Evolutionary conservation across 768 basidiomycete species (phyloP).

Genomic region (Hirschioporus abietinus): DNA sequence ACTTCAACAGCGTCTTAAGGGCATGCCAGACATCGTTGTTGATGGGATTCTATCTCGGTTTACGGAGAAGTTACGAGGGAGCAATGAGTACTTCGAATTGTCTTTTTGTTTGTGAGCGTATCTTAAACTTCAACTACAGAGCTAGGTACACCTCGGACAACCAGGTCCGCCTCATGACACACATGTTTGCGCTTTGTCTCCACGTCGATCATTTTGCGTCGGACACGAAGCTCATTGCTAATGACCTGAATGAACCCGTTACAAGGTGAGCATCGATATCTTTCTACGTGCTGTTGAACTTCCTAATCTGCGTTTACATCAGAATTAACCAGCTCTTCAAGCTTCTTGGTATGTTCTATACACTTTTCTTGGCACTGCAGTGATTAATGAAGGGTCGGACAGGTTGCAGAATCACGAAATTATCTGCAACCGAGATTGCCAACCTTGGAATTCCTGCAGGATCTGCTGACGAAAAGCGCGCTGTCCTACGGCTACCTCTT

Average conservation of each 20-base stretch:
- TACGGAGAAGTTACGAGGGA: slow-evolving; percentile 67
- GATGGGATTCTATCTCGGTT: slow-evolving; percentile 77
- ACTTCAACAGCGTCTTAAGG: slow-evolving; percentile 50
- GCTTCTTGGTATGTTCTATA: slow-evolving; percentile 45
- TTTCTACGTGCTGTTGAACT: background rate
- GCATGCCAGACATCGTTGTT: slow-evolving; percentile 57
- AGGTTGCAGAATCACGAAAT: slow-evolving; percentile 69
- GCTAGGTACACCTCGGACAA: slow-evolving; percentile 58
- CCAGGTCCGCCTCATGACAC: slow-evolving; percentile 66
- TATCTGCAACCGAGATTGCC: slow-evolving; percentile 59
- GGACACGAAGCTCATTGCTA: slow-evolving; percentile 61
- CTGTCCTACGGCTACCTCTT: slow-evolving; percentile 70
- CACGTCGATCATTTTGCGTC: slow-evolving; percentile 73
- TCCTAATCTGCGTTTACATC: slow-evolving; percentile 11
- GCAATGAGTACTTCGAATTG: slow-evolving; percentile 42
- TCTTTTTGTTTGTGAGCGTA: background rate
- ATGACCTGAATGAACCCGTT: slow-evolving; percentile 64
- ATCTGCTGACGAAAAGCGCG: slow-evolving; percentile 61
- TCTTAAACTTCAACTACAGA: slow-evolving; percentile 22
- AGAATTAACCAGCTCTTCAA: slow-evolving; percentile 70
- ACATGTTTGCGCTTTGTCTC: slow-evolving; percentile 79
- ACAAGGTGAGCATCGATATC: slow-evolving; percentile 47
- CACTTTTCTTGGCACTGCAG: background rate
- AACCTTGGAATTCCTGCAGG: slow-evolving; percentile 61
- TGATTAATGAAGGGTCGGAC: slow-evolving; percentile 5